Base-by-base conservation (phyloP, 306 rosid genomes). In the Medicago arabica region DNA sequence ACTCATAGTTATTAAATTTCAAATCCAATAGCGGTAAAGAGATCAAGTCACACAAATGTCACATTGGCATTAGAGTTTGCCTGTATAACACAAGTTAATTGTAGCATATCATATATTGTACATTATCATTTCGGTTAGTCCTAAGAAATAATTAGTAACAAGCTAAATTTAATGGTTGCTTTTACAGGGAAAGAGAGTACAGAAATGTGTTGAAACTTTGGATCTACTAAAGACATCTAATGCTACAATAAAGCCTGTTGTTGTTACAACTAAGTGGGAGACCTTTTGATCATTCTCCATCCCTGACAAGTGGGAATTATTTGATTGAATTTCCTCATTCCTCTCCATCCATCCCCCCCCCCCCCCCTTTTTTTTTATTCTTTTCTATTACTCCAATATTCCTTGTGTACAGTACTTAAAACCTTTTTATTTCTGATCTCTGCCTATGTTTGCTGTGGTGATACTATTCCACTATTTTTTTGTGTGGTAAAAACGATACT, bases 221-320 rank as follows among this genome's bases (percentile, higher is more conserved):
- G 98, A 93, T 75, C 64, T 3, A 18, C 50, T 88, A 31, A 91
- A 89, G 90, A 77, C 84, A 55, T 80, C 87, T 66, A 93, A 93
- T 81, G 91, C 91, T 46, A 80, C 71, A 47, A 85, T 80, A 47
- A 87, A 87, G 84, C 87, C 89, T 40, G 84, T 77, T 0, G 82
- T 89, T 63, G 91, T 89, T 7, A 85, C 98, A 18, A 86, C 96
- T 41, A 88, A 91, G 75, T 93, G 97, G 98, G 97, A 91, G 81
- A 88, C 88, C 8, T 91, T 91, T 93, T 73, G 91, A 89, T 67
- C 78, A 70, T 31, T 41, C 74, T 38, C 75, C 75, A 7, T 53
- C 83, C 10, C 15, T 75, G 1, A 38, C 58, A 62, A 64, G 34
- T 78, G 86, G 86, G 83, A 83, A 54, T 53, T 83, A 47, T 83